Conservation (phyloP, 2,329 filamentous ascomycete genomes). For the Aspergillus niger region DNA sequence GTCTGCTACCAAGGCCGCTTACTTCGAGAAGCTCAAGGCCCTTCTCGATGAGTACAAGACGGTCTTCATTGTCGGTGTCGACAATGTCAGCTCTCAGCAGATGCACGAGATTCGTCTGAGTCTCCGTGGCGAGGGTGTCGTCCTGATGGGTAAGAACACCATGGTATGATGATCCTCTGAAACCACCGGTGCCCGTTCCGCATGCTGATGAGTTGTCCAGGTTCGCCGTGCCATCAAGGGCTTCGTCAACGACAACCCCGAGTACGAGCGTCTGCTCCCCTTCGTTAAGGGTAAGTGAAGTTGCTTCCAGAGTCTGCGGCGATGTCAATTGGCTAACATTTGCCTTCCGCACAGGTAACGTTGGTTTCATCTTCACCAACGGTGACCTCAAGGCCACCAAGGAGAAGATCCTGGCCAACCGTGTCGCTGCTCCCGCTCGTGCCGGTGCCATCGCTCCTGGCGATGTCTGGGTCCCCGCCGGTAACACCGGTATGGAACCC, state of each 20-base stretch:
- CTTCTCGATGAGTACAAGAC: conserved; percentile 95
- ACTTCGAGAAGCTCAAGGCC: conserved; percentile 99
- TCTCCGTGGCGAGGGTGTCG: conserved; percentile 88
- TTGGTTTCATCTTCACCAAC: conserved; percentile 99
- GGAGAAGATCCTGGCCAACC: conserved; percentile 94
- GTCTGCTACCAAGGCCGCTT: conserved; percentile 86
- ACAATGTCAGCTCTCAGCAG: conserved; percentile 99
- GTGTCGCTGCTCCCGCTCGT: conserved; percentile 95
- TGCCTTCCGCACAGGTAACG: conserved; percentile 65
- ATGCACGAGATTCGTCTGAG: conserved; percentile 99
- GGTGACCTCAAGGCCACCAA: conserved; percentile 86
- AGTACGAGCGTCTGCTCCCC: conserved; percentile 97
- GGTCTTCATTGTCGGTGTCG: conserved; percentile 94
- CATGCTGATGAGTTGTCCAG: conserved; percentile 45
- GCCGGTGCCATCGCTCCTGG: conserved; percentile 91
- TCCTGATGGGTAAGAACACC: conserved; percentile 99
- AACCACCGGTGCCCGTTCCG: background rate
- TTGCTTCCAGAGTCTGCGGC: background rate
- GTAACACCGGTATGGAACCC: conserved; percentile 99
- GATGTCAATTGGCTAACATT: conserved; percentile 10
- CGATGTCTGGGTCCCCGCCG: conserved; percentile 94
- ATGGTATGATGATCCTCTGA: conserved; percentile 67
- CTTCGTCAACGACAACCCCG: conserved; percentile 84
- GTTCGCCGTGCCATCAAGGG: conserved; percentile 96
- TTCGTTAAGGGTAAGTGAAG: conserved; percentile 71